Evolutionary conservation across 345 rosid species (phyloP).

Genomic region (Excoecaria cochinchinensis): DNA sequence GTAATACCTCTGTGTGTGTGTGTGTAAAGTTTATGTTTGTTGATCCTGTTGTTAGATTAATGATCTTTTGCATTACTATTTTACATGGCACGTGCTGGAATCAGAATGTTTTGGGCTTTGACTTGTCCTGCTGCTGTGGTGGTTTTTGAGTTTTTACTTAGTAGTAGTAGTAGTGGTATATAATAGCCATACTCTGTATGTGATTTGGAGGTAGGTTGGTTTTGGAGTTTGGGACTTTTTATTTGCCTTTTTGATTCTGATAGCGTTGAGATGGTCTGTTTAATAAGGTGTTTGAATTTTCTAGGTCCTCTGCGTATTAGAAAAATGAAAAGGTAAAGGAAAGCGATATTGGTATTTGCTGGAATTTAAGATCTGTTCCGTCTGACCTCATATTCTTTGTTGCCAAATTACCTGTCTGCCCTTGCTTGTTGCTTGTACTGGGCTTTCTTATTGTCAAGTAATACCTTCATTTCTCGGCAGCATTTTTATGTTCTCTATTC

Average conservation of each 20-base stretch:
- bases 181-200: background rate
- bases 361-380: constrained; percentile 28
- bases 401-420: constrained; percentile 30
- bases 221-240: background rate
- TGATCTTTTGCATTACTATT: constrained; percentile 3
- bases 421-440: constrained; percentile 16
- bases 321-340: constrained; percentile 3
- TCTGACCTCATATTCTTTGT: constrained; percentile 29
- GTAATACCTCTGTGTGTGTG: constrained; percentile 44
- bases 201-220: constrained; percentile 6
- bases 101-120: constrained; percentile 12
- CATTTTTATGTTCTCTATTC: constrained; percentile 1
- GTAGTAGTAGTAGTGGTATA: no score
- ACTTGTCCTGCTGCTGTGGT: background rate
- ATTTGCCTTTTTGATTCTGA: constrained; percentile 18
- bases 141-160: background rate
- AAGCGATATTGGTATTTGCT: constrained; percentile 10
- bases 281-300: background rate
- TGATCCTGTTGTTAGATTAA: background rate
- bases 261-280: constrained; percentile 1
- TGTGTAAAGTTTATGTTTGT: background rate
- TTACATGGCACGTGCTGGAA: constrained; percentile 19
- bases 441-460: background rate
- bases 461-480: background rate
- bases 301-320: background rate